These are phyloP conservation scores for Brassica rapa DNA, from an alignment of 345 rosid species.

Conservation along the genomic window DNA sequence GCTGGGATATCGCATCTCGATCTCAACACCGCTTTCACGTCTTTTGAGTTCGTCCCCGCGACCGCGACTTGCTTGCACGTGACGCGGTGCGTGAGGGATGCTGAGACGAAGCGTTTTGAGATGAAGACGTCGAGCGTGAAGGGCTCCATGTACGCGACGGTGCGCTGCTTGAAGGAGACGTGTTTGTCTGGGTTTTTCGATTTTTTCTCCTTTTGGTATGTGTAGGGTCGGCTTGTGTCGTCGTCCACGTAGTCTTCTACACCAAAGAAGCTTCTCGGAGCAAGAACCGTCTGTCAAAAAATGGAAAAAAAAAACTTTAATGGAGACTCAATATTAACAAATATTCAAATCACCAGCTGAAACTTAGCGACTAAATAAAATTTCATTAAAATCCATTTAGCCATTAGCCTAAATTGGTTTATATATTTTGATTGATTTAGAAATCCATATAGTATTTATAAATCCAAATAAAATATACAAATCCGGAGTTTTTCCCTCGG, in stretches of 20 bases:
- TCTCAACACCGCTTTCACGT: conserved; percentile 76
- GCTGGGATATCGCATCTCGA: conserved; percentile 90
- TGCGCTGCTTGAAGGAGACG: conserved; percentile 79
- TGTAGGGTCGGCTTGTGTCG: conserved; percentile 83
- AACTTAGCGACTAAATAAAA: too few relatives aligned
- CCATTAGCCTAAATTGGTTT: too few relatives aligned
- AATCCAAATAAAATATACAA: too few relatives aligned
- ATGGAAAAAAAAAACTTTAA: not conserved
- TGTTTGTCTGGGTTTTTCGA: conserved; percentile 82
- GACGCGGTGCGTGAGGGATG: conserved; percentile 88
- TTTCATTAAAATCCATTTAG: too few relatives aligned
- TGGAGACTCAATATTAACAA: not conserved
- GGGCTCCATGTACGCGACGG: conserved; percentile 83
- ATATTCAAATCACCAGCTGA: not conserved
- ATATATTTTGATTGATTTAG: too few relatives aligned
- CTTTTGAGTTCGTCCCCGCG: conserved; percentile 95
- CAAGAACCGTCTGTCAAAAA: conserved; percentile 47
- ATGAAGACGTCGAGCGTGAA: conserved; percentile 87
- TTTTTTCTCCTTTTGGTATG: conserved; percentile 79
- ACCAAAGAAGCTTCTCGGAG: conserved; percentile 94
- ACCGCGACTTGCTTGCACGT: conserved; percentile 93
- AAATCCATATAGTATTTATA: too few relatives aligned
- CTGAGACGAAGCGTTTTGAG: conserved; percentile 89
- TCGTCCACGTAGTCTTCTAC: conserved; percentile 96
- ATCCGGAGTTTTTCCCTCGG: too few relatives aligned